Evolutionary conservation across 2,329 filamentous ascomycete genomes (phyloP).

Genomic region (Thelonectria rubi): DNA sequence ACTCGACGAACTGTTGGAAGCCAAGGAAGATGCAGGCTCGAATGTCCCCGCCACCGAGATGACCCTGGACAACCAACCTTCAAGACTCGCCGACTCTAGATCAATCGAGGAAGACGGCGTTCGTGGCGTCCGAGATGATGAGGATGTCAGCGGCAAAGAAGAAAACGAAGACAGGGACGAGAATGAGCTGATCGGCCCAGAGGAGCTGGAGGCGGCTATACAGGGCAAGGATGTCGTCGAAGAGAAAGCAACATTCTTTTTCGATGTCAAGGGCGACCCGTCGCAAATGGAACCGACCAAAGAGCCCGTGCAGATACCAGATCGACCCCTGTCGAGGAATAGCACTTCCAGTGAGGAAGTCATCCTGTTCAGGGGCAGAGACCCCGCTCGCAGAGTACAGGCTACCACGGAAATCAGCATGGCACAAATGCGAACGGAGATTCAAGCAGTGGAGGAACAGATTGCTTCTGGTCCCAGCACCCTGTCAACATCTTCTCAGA

Average conservation of each 20-base stretch:
- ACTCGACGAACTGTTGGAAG: slow-evolving; percentile 43
- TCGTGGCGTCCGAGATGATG: neutral
- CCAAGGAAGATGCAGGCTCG: neutral
- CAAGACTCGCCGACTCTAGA: neutral
- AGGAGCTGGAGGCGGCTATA: slow-evolving; percentile 34
- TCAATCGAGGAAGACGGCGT: neutral
- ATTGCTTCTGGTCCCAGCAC: slow-evolving; percentile 21
- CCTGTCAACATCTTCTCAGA: slow-evolving; percentile 20
- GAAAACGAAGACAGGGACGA: neutral
- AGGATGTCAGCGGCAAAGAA: neutral
- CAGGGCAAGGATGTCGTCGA: slow-evolving; percentile 17
- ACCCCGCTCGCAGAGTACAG: slow-evolving; percentile 42
- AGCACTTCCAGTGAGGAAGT: slow-evolving; percentile 70
- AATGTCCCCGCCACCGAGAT: neutral
- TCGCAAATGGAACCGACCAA: neutral
- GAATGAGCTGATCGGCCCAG: slow-evolving; percentile 31
- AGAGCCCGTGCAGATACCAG: slow-evolving; percentile 25
- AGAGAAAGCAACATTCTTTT: slow-evolving; percentile 45
- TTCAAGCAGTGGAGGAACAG: slow-evolving; percentile 43
- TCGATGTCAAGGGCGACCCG: slow-evolving; percentile 49
- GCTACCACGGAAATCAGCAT: slow-evolving; percentile 32
- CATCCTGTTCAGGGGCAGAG: slow-evolving; percentile 71
- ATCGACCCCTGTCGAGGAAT: slow-evolving; percentile 34
- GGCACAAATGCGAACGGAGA: slow-evolving; percentile 46
- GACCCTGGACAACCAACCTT: neutral